Percentiles rank a stretch among this genome's conserved stretches.
Conservation (phyloP, 768 basidiomycete genomes). For the Leccinum barrowsii region DNA sequence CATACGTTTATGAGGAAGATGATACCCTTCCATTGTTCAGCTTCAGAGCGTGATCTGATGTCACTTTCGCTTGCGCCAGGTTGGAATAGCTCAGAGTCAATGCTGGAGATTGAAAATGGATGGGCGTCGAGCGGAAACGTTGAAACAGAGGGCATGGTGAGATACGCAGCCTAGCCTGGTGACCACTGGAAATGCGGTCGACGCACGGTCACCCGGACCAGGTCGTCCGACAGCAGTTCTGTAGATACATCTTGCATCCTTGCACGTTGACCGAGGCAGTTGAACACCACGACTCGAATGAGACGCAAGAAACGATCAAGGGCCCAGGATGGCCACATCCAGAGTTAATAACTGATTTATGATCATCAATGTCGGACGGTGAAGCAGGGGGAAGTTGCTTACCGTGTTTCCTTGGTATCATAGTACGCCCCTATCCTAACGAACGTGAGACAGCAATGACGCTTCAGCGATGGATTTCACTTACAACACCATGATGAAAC, state of each 20-base stretch:
- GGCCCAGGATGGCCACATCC: constrained; percentile 34
- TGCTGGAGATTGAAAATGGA: constrained; percentile 58
- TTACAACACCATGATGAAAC: constrained; percentile 43
- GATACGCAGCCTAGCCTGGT: constrained; percentile 53
- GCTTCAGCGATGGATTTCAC: background rate
- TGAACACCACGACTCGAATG: constrained; percentile 42
- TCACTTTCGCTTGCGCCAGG: background rate
- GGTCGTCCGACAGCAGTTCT: constrained; percentile 43
- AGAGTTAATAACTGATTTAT: constrained; percentile 14
- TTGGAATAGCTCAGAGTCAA: constrained; percentile 26
- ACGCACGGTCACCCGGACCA: constrained; percentile 44
- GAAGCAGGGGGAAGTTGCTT: background rate
- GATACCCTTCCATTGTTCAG: constrained; percentile 37
- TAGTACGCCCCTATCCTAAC: constrained; percentile 37
- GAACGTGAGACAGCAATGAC: constrained; percentile 5
- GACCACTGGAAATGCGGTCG: constrained; percentile 49
- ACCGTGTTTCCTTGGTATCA: constrained; percentile 31
- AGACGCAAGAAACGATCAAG: constrained; percentile 50
- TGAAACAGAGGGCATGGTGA: constrained; percentile 48
- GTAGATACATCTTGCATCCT: constrained; percentile 34
- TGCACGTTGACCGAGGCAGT: constrained; percentile 32
- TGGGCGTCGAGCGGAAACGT: constrained; percentile 48
- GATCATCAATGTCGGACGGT: background rate
- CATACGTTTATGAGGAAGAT: constrained; percentile 59
- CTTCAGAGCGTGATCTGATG: background rate